Evolutionary conservation across 257 asterid genomes (phyloP), one percentile per base, ranked within the genome.

Genomic region (Penstemon davidsonii): DNA sequence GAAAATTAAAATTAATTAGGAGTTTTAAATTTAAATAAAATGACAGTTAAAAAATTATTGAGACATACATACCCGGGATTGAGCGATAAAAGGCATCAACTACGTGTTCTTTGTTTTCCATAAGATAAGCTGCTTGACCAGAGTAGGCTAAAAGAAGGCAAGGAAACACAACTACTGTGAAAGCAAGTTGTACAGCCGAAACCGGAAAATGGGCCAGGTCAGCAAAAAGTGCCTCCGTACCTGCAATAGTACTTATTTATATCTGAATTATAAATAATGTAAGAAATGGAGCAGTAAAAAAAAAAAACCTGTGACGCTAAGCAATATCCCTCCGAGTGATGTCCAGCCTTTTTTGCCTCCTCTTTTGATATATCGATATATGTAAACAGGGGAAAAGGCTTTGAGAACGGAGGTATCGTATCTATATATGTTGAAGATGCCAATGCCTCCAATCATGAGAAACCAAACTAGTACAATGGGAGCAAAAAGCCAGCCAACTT

Each of bases 301-400:
- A 3, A 15, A 8, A 55, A 55, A 62, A 92, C 98, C 98, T 86
- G 99, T 93, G 80, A 93, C 88, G 72, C 99, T 90, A 63, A 93
- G 96, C 99, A 93, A 87, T 78, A 93, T 81, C 47, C 99, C 99
- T 8, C 99, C 99, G 13, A 93, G 97, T n/a, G 99, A 93, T 3
- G 79, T 87, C 97, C 97, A 93, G 40, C 89, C 84, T 1, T 73
- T 72, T 73, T 77, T 87, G 77, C 82, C 75, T 65, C 85, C 85
- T 74, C 87, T 76, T 66, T 77, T 82, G 33, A 93, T 79, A 62
- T 88, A 93, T 49, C 88, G 91, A 71, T 81, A 90, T 67, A 90
- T 88, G 76, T 84, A 87, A 46, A 90, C 68, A 47, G 99, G 99
- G 1, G 88, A 90, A 80, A 93, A 90, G 55, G 99, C 99, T 81